phyloP scores from a whole-genome alignment of 2,329 filamentous ascomycete genomes.

The Stylonectria norvegica region DNA sequence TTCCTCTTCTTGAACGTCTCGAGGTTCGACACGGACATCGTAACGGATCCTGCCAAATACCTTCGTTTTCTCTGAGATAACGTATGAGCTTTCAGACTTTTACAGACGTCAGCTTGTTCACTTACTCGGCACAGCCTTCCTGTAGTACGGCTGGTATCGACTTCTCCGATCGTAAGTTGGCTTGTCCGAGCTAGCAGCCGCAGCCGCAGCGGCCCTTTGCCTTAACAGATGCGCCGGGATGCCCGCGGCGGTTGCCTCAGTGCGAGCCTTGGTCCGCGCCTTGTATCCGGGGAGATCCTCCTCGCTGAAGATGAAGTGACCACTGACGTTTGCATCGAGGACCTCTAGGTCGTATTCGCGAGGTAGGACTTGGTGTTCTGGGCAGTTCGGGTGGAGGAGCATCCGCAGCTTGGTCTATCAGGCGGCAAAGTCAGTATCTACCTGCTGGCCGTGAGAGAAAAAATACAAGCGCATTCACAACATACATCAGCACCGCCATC shows the following conservation, averaged over 20 bases:
- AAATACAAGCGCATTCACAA: not conserved
- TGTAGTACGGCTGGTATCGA: slow-evolving; percentile 58
- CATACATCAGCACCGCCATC: slow-evolving; percentile 47
- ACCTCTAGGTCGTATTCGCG: slow-evolving; percentile 84
- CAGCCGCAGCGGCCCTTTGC: slow-evolving; percentile 31
- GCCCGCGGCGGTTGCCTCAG: slow-evolving; percentile 55
- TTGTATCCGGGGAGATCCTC: slow-evolving; percentile 70
- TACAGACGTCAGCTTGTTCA: slow-evolving; percentile 14
- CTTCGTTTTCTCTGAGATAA: slow-evolving; percentile 68
- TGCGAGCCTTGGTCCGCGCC: slow-evolving; percentile 48
- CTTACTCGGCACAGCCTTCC: slow-evolving; percentile 73
- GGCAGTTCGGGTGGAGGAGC: slow-evolving; percentile 61
- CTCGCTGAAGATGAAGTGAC: slow-evolving; percentile 91
- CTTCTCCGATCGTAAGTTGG: slow-evolving; percentile 43
- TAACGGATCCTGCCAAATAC: slow-evolving; percentile 70
- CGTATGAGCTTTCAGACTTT: slow-evolving; percentile 17
- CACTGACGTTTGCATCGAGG: slow-evolving; percentile 61
- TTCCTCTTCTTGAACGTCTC: slow-evolving; percentile 67
- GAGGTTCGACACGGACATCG: slow-evolving; percentile 71
- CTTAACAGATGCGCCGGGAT: slow-evolving; percentile 56
- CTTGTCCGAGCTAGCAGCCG: slow-evolving; percentile 40
- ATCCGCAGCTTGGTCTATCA: slow-evolving; percentile 49
- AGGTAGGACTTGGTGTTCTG: slow-evolving; percentile 71
- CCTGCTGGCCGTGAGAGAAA: not conserved
- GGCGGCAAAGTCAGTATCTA: slow-evolving; percentile 7